Evolutionary conservation across 108 stramenopile genomes (phyloP), one percentile per base, ranked within the genome.

Genomic region (Aurantiochytrium sp.): DNA sequence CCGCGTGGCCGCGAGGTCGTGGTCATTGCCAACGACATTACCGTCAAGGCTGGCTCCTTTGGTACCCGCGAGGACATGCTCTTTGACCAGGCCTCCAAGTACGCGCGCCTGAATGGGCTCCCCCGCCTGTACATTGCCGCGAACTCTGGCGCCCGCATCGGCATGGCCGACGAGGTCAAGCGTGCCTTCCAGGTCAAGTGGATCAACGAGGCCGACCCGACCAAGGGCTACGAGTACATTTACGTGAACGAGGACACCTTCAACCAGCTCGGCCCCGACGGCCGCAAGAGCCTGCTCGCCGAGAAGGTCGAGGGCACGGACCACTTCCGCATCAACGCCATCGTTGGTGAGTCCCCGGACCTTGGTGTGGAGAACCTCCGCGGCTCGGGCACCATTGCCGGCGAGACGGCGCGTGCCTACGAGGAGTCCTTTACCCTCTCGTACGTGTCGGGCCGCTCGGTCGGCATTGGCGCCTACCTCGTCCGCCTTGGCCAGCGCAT

Each of bases 391-490:
- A 90, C 97, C 58, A 99, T 99, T 92, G 99, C 99, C 57, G 99
- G 99, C 35, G 99, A 99, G 93, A 99, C 99, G 6, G 95, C 97
- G 89, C 69, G 90, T 45, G 98, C 99, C 35, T 99, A 99, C 92
- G 91, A 97, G 44, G 97, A 98, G 51, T 95, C 96, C 88, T 99
- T 99, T 95, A 99, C 99, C 29, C 92, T 99, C 92, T 98, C 98
- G 4, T 93, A 97, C 90, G 98, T 98, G 5, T 95, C 97, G 14
- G 97, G 98, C 72, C 91, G 94, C 89, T 97, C 96, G 51, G 99
- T 99, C 16, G 99, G 99, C 58, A 99, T 99, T 90, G 99, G 99
- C 25, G 99, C 99, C n/a, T 99, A 99, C 92, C 95, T 99, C 10
- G 98, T 98, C 43, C 95, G 99, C 60, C 94, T 99, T 44, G 98